Conservation (phyloP, 2,329 filamentous ascomycete genomes). For the Diaporthe vexans region DNA sequence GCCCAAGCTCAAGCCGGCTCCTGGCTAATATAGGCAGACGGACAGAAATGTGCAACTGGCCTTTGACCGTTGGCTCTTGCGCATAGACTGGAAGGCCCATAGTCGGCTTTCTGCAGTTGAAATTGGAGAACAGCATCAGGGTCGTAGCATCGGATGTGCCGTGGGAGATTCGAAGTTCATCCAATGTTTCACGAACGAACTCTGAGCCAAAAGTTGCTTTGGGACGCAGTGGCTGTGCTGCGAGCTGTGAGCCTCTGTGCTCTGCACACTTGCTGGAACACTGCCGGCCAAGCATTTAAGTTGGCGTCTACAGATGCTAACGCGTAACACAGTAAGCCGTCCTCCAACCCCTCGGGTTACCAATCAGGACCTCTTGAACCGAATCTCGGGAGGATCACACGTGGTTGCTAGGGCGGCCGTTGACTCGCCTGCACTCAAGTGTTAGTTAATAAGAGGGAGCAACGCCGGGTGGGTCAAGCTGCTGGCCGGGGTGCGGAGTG, state of each 20-base stretch:
- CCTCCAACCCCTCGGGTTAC: background rate
- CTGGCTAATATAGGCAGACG: background rate
- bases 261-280: background rate
- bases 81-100: background rate
- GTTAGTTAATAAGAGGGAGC: too few relatives aligned
- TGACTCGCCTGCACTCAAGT: background rate
- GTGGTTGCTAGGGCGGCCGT: background rate
- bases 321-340: background rate
- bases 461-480: too few relatives aligned
- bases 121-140: background rate
- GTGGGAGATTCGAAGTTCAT: background rate
- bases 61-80: background rate
- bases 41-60: background rate
- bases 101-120: background rate
- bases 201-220: background rate
- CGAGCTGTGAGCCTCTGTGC: too few relatives aligned
- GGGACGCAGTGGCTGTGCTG: background rate
- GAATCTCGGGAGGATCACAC: background rate
- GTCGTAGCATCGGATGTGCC: background rate
- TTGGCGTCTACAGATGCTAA: too few relatives aligned
- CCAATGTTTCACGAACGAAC: constrained; percentile 2
- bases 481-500: too few relatives aligned
- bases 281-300: too few relatives aligned
- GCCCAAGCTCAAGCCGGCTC: background rate
- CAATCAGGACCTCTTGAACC: background rate